phyloP scores from a whole-genome alignment of 176 grass and related monocot species.

The Secale cereale region DNA sequence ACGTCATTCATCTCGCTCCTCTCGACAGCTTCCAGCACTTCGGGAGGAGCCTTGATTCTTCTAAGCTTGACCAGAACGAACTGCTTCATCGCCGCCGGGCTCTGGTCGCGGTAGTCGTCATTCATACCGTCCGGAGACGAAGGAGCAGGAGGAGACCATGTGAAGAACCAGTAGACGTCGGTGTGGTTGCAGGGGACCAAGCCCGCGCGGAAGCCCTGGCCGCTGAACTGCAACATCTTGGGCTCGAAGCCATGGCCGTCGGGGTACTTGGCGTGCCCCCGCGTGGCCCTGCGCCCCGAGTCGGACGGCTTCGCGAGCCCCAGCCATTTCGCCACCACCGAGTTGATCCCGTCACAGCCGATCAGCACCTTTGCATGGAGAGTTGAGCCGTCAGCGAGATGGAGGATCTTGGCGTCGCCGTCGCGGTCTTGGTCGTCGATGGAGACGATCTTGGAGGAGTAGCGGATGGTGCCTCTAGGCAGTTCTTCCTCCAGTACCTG shows the following conservation, averaged over 20 bases:
- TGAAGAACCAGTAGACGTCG: neutral
- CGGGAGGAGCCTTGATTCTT: neutral
- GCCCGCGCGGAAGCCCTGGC: neutral
- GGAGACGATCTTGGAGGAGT: conserved; percentile 5
- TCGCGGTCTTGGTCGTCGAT: neutral
- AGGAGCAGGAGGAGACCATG: neutral
- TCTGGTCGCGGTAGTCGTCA: neutral
- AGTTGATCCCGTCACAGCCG: conserved; percentile 22
- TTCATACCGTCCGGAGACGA: neutral
- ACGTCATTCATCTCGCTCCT: neutral
- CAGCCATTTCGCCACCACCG: conserved; percentile 12
- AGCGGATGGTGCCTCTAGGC: neutral
- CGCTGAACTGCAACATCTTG: neutral
- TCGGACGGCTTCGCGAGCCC: neutral
- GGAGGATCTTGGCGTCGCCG: neutral
- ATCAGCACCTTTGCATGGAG: neutral
- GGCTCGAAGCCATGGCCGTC: neutral
- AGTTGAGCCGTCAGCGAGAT: neutral
- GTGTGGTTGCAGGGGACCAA: neutral
- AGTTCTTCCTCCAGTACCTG: neutral
- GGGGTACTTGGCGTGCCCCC: neutral
- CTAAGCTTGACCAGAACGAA: neutral
- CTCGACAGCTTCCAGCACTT: neutral
- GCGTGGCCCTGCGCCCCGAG: neutral
- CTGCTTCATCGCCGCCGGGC: neutral